A percentile compares a stretch with the other conserved stretches of the same genome.
These are phyloP conservation scores for Zoysia matrella DNA, from an alignment of 202 grass and related monocot genomes.

Conservation along the genomic window DNA sequence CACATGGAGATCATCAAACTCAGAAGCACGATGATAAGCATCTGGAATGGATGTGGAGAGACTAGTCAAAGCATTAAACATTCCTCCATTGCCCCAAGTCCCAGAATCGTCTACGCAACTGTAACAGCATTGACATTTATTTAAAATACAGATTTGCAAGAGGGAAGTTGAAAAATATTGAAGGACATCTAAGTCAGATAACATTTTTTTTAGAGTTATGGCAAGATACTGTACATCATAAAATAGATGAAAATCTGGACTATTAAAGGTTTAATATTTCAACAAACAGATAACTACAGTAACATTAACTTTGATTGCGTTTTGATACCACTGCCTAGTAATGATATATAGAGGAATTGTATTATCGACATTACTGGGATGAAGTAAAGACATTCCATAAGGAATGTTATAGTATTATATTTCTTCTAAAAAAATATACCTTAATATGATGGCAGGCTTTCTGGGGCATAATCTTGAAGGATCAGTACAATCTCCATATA, in stretches of 20 bases:
- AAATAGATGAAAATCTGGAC: conserved; percentile 14
- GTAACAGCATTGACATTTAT: conserved; percentile 45
- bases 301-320: neutral
- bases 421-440: conserved; percentile 61
- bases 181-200: conserved; percentile 9
- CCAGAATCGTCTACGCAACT: conserved; percentile 93
- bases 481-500: conserved; percentile 95
- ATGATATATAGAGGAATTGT: conserved; percentile 22
- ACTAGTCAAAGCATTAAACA: conserved; percentile 83
- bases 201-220: conserved; percentile 1
- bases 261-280: conserved; percentile 4
- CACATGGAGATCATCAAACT: conserved; percentile 83
- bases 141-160: conserved; percentile 37
- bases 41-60: conserved; percentile 82
- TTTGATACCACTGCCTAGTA: neutral
- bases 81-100: conserved; percentile 83
- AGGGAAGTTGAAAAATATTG: conserved; percentile 18
- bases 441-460: conserved; percentile 87
- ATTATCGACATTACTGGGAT: conserved; percentile 18
- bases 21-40: conserved; percentile 82
- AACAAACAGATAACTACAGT: neutral
- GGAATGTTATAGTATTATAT: conserved; percentile 21
- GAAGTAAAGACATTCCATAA: neutral
- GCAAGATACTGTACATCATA: conserved; percentile 24
- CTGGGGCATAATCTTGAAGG: conserved; percentile 68